phyloP scores from a whole-genome alignment of 75 land plant genomes.

The Pinus tabuliformis region DNA sequence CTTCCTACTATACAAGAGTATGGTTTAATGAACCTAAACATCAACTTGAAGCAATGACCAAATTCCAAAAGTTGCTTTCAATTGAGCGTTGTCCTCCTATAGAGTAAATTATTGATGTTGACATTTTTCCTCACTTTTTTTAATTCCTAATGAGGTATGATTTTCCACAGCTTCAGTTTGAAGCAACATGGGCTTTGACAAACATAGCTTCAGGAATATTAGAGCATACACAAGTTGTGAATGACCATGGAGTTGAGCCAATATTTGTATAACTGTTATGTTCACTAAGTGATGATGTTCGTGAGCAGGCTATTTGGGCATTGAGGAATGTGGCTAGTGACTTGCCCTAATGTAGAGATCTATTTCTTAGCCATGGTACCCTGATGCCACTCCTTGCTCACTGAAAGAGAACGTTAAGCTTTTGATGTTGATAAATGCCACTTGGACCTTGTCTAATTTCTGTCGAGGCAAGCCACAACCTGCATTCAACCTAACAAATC shows the following conservation, averaged over 20 bases:
- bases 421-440: too few species aligned
- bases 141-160: neutral
- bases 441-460: too few species aligned
- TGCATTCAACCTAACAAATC: too few species aligned
- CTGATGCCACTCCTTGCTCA: conserved; percentile 69
- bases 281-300: conserved; percentile 66
- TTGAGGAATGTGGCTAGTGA: conserved; percentile 86
- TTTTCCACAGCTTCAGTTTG: conserved; percentile 60
- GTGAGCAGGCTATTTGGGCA: conserved; percentile 89
- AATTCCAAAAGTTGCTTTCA: too few species aligned
- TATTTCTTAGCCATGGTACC: conserved; percentile 70
- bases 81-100: too few species aligned
- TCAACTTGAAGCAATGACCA: too few species aligned
- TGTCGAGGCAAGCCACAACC: too few species aligned
- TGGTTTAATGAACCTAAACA: too few species aligned
- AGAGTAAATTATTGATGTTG: too few species aligned
- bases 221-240: conserved; percentile 69
- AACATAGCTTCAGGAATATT: conserved; percentile 81
- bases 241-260: conserved; percentile 63
- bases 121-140: too few species aligned
- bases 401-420: conserved; percentile 38
- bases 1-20: too few species aligned
- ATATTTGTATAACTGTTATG: conserved; percentile 50
- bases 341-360: conserved; percentile 67
- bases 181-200: conserved; percentile 82